Base-by-base conservation (phyloP, 148 eudicot genomes). In the Talinum fruticosum region DNA sequence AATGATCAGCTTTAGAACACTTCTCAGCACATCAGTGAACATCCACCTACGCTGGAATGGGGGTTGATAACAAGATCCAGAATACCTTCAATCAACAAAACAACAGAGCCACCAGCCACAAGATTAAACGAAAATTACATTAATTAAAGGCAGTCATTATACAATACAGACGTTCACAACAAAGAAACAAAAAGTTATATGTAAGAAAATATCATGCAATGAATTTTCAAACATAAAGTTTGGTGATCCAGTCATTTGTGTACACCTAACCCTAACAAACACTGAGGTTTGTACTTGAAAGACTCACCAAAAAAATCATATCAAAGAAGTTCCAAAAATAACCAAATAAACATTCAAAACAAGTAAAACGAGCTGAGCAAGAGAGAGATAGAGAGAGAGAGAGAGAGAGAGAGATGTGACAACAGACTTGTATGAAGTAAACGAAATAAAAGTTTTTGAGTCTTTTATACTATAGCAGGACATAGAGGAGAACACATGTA, bases 21-120 rank as follows among this genome's bases (percentile, higher is more conserved):
- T 91, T 75, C 99, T 90, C 84, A 89, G 66, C 64, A 93, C 91
- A 81, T 87, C 89, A 38, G 86, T 82, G 88, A 93, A 93, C 72
- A 75, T 85, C 93, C 97, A 89, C 82, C 95, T 87, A 62, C 87
- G 97, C 81, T 85, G 88, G 62, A 89, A 85, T 0, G 93, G 99
- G 82, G 89, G 84, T 96, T 96, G 72, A 93, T 83, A 45, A 86
- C 49, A 65, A 91, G 35, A 69, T 96, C 99, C 89, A 96, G 84
- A 26, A 93, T 76, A 88, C 99, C 99, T 96, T 72, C 36, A 36
- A 80, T 53, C 47, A 73, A 66, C 44, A 65, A 14, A 78, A 30
- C 47, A 73, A 15, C 57, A 74, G 51, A 76, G 66, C 83, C 34
- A 23, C 16, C 65, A 24, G 53, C 14, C 33, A 70, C 36, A 32